Percentiles rank a stretch among this genome's conserved stretches.
These are phyloP conservation scores for Torulaspora delbrueckii DNA, from an alignment of 805 yeast species.

Conservation along the genomic window DNA sequence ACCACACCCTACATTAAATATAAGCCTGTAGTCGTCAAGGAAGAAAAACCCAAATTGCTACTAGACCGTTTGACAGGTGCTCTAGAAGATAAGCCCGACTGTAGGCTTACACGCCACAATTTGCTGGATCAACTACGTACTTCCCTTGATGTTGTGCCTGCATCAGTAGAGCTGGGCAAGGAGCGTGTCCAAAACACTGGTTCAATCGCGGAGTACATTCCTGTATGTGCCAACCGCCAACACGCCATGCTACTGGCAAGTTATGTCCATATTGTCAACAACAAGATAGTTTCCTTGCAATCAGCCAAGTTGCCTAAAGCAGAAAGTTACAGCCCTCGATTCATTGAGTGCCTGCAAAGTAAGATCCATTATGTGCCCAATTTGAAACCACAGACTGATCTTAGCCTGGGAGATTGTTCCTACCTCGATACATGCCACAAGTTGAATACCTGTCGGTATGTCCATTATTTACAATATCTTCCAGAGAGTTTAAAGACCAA, in stretches of 20 bases:
- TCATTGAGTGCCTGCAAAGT: slow-evolving; percentile 30
- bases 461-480: slow-evolving; percentile 58
- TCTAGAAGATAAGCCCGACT: slow-evolving; percentile 1
- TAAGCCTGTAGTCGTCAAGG: not conserved
- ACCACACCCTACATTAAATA: slow-evolving; percentile 29
- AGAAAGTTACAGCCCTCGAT: slow-evolving; percentile 22
- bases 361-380: slow-evolving; percentile 54
- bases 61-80: slow-evolving; percentile 5
- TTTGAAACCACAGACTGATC: slow-evolving; percentile 60
- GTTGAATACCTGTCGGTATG: slow-evolving; percentile 68
- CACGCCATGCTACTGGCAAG: slow-evolving; percentile 24
- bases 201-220: slow-evolving; percentile 19
- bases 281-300: slow-evolving; percentile 30
- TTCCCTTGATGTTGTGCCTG: slow-evolving; percentile 20
- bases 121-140: slow-evolving; percentile 14
- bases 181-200: slow-evolving; percentile 26
- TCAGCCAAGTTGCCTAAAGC: slow-evolving; percentile 22
- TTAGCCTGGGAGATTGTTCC: slow-evolving; percentile 80
- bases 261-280: slow-evolving; percentile 22
- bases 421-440: slow-evolving; percentile 92
- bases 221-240: slow-evolving; percentile 21
- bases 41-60: not conserved
- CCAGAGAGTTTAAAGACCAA: slow-evolving; percentile 33
- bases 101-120: slow-evolving; percentile 1
- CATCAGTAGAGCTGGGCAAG: slow-evolving; percentile 23